Evolutionary conservation across 1,284 basidiomycete genomes (phyloP).

Genomic region (Puccinia novopanici): DNA sequence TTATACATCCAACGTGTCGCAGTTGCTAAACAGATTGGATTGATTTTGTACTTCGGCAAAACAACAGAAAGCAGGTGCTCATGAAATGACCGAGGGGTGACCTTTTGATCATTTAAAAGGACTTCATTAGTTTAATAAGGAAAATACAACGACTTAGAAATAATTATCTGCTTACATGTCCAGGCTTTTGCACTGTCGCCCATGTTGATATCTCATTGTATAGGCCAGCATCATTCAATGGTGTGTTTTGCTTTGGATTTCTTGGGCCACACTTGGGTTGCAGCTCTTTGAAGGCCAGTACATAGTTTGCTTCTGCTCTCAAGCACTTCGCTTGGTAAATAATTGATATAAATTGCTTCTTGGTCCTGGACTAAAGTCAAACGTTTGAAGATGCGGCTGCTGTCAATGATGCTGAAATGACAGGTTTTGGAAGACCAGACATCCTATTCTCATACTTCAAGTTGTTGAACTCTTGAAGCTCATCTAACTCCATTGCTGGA

Average conservation of each 20-base stretch:
- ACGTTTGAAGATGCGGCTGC: background rate
- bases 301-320: constrained; percentile 16
- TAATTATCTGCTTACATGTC: constrained; percentile 7
- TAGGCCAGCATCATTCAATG: background rate
- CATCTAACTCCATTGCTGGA: background rate
- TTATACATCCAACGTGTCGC: constrained; percentile 3
- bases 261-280: background rate
- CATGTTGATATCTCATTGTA: background rate
- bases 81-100: constrained; percentile 5
- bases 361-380: background rate
- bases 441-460: background rate
- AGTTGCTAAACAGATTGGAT: background rate
- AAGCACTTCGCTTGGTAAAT: background rate
- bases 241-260: background rate
- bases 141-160: no score
- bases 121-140: no score
- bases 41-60: background rate
- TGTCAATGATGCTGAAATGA: background rate
- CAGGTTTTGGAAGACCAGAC: background rate
- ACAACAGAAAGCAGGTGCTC: background rate
- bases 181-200: constrained; percentile 5
- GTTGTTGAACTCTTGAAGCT: background rate
- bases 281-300: constrained; percentile 13
- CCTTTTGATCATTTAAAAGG: background rate
- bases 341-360: background rate